Percentiles rank a stretch among this genome's conserved stretches.
These are phyloP conservation scores for Solanum sejunctum DNA, from an alignment of 257 asterid genomes.

Conservation along the genomic window DNA sequence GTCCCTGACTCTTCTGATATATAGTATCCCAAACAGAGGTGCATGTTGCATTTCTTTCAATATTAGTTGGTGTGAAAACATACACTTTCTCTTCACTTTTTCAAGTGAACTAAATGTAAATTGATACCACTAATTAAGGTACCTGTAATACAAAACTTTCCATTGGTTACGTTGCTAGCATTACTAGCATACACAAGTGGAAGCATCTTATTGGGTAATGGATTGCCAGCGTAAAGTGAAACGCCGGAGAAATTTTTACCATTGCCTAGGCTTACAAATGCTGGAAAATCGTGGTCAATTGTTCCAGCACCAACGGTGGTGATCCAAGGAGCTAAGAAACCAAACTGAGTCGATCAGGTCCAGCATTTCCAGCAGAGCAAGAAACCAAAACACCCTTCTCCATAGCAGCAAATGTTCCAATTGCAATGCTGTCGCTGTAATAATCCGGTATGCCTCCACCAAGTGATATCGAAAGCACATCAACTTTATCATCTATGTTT, in stretches of 20 bases:
- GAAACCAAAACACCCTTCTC: slow-evolving; percentile 71
- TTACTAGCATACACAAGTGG: slow-evolving; percentile 77
- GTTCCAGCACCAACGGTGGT: too few relatives aligned
- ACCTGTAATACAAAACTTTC: slow-evolving; percentile 73
- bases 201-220: slow-evolving; percentile 30
- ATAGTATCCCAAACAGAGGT: too few relatives aligned
- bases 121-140: slow-evolving; percentile 4
- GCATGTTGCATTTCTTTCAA: too few relatives aligned
- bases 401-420: slow-evolving; percentile 77
- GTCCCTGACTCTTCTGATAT: too few relatives aligned
- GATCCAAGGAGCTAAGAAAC: slow-evolving; percentile 78
- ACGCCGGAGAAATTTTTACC: slow-evolving; percentile 66
- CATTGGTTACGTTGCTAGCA: slow-evolving; percentile 37
- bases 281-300: slow-evolving; percentile 85
- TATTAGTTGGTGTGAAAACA: too few relatives aligned
- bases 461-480: slow-evolving; percentile 60
- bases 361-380: slow-evolving; percentile 79
- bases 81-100: too few relatives aligned
- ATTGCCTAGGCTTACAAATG: slow-evolving; percentile 60
- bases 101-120: too few relatives aligned
- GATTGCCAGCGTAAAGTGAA: slow-evolving; percentile 33
- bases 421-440: slow-evolving; percentile 38
- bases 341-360: slow-evolving; percentile 42
- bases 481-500: slow-evolving; percentile 50
- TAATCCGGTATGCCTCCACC: slow-evolving; percentile 62